These are phyloP conservation scores for Chalara sp. DNA, from an alignment of 2,329 filamentous ascomycete genomes.

Conservation along the genomic window DNA sequence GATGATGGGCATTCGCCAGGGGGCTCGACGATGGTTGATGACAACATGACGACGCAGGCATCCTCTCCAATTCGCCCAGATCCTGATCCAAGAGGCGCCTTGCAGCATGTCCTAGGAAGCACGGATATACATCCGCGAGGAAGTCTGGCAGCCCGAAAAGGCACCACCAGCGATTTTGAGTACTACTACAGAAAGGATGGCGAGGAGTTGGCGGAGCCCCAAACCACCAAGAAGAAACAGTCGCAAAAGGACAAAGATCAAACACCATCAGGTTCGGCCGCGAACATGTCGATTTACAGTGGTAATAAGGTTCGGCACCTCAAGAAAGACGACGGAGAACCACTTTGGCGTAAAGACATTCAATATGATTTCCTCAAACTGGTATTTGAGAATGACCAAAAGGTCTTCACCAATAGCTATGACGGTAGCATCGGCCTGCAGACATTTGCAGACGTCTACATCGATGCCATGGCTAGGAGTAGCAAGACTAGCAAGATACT, in stretches of 20 bases:
- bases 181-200: neutral
- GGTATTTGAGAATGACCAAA: constrained; percentile 67
- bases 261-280: constrained; percentile 12
- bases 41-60: constrained; percentile 17
- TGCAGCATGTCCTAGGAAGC: constrained; percentile 20
- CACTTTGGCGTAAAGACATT: constrained; percentile 80
- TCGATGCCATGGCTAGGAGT: constrained; percentile 96
- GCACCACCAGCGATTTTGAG: constrained; percentile 28
- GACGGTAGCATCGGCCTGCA: constrained; percentile 48
- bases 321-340: constrained; percentile 84
- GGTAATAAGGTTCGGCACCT: constrained; percentile 68
- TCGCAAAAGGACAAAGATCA: constrained; percentile 13
- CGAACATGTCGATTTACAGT: constrained; percentile 21
- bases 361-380: constrained; percentile 79
- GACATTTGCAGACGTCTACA: constrained; percentile 92
- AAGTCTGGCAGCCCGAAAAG: constrained; percentile 7
- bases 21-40: constrained; percentile 23
- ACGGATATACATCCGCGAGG: constrained; percentile 18
- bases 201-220: constrained; percentile 9
- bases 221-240: constrained; percentile 8
- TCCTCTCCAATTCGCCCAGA: constrained; percentile 23
- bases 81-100: constrained; percentile 20
- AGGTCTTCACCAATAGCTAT: constrained; percentile 88
- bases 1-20: neutral
- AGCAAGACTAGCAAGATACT: constrained; percentile 99